These are phyloP conservation scores for Afroboletus lepidellus DNA, from an alignment of 1,284 basidiomycete species.

Conservation along the genomic window DNA sequence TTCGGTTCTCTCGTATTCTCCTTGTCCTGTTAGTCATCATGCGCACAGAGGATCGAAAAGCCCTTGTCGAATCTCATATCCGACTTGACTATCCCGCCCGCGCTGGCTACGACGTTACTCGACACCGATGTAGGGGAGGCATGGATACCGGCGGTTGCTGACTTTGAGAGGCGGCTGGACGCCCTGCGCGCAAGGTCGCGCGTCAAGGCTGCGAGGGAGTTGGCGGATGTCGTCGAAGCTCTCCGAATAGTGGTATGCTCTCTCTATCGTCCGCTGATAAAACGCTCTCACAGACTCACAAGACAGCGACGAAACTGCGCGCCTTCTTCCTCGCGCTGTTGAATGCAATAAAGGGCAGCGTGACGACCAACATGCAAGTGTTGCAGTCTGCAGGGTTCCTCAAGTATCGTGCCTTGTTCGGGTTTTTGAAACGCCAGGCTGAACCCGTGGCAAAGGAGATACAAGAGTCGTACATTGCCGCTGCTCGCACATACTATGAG, in stretches of 20 bases:
- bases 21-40: constrained; percentile 6
- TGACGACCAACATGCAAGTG: constrained; percentile 92
- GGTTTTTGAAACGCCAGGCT: constrained; percentile 84
- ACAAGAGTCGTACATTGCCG: constrained; percentile 83
- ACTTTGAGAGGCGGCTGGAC: constrained; percentile 77
- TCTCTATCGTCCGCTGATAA: constrained; percentile 2
- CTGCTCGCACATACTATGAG: constrained; percentile 91
- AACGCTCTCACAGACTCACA: constrained; percentile 6
- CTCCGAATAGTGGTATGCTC: constrained; percentile 76
- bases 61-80: constrained; percentile 79
- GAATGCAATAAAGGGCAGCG: constrained; percentile 77
- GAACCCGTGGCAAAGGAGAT: constrained; percentile 85
- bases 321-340: constrained; percentile 83
- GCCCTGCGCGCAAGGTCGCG: constrained; percentile 68
- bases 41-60: constrained; percentile 77
- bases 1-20: constrained; percentile 38
- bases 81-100: constrained; percentile 82
- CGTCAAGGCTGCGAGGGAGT: constrained; percentile 82
- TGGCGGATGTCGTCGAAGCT: constrained; percentile 82
- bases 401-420: constrained; percentile 82
- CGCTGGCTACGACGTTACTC: constrained; percentile 75
- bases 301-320: constrained; percentile 90
- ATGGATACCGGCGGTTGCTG: constrained; percentile 79
- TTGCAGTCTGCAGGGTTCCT: constrained; percentile 87
- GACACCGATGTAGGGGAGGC: constrained; percentile 81